Evolutionary conservation across 2,329 filamentous ascomycete genomes (phyloP).

Genomic region (Hyphodiscus sp.): DNA sequence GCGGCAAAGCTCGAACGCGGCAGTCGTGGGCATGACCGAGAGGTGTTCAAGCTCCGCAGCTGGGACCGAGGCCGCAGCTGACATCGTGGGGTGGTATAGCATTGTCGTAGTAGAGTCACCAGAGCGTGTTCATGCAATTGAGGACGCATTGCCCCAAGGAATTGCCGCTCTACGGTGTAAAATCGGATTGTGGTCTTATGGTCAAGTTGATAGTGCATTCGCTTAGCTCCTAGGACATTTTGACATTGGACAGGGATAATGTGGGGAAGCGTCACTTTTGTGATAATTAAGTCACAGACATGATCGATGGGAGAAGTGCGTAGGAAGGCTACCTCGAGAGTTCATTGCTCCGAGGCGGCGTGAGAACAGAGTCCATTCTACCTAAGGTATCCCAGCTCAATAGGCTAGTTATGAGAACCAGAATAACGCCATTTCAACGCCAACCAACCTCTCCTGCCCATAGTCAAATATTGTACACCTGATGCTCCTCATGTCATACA

Average conservation of each 20-base stretch:
- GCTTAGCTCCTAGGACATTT: not conserved
- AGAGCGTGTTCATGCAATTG: conserved; percentile 22
- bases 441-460: conserved; percentile 5
- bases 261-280: not conserved
- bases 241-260: not conserved
- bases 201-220: conserved; percentile 9
- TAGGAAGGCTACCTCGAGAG: conserved; percentile 17
- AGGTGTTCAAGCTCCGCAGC: not conserved
- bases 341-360: conserved; percentile 23
- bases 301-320: not conserved
- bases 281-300: not conserved
- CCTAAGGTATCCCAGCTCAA: conserved; percentile 5
- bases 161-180: conserved; percentile 1
- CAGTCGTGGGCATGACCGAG: not conserved
- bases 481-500: not conserved
- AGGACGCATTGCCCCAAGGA: conserved; percentile 21
- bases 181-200: not conserved
- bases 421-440: conserved; percentile 11
- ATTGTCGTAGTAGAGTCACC: conserved; percentile 23
- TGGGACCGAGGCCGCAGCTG: conserved; percentile 2
- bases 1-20: not conserved
- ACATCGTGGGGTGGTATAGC: conserved; percentile 18
- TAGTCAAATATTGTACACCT: conserved; percentile 17
- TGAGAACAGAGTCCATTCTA: conserved; percentile 23
- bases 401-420: not conserved